phyloP scores from a whole-genome alignment of 441 rosid species.

The Erodium moschatum region DNA sequence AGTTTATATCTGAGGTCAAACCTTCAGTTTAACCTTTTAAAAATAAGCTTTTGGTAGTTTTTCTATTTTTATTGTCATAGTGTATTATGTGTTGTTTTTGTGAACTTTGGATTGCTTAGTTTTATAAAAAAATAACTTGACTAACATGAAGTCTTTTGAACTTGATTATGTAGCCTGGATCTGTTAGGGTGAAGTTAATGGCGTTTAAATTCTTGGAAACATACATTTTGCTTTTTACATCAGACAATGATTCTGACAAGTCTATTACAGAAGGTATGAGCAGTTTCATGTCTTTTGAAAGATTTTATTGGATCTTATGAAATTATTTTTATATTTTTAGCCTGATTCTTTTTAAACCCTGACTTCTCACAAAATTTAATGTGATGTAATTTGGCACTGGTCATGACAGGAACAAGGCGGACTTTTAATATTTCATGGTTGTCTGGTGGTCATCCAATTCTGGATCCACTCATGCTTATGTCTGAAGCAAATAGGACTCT shows the following conservation, averaged over 20 bases:
- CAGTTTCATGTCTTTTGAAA: slow-evolving; percentile 14
- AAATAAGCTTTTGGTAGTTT: background rate
- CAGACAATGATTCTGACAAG: slow-evolving; percentile 59
- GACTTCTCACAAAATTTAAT: background rate
- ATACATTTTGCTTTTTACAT: slow-evolving; percentile 62
- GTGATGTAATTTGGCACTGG: slow-evolving; percentile 20
- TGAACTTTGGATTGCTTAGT: background rate
- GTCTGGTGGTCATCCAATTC: slow-evolving; percentile 61
- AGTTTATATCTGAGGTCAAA: background rate
- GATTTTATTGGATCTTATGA: slow-evolving; percentile 14
- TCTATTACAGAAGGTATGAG: slow-evolving; percentile 54
- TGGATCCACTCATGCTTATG: slow-evolving; percentile 58
- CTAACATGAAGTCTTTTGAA: slow-evolving; percentile 24
- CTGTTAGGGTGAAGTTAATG: slow-evolving; percentile 62
- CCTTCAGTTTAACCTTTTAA: background rate
- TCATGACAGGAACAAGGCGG: slow-evolving; percentile 47
- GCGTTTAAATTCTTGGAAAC: slow-evolving; percentile 91
- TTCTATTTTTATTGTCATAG: background rate
- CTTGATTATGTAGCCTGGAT: slow-evolving; percentile 61
- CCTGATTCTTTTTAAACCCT: background rate
- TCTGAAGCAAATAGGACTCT: slow-evolving; percentile 69
- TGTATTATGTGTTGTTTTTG: background rate
- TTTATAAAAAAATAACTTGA: slow-evolving; percentile 6
- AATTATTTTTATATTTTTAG: background rate
- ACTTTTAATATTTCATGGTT: slow-evolving; percentile 73